These are phyloP conservation scores for Coccomyxa sp. DNA, from an alignment of 139 green algal species.

Conservation along the genomic window DNA sequence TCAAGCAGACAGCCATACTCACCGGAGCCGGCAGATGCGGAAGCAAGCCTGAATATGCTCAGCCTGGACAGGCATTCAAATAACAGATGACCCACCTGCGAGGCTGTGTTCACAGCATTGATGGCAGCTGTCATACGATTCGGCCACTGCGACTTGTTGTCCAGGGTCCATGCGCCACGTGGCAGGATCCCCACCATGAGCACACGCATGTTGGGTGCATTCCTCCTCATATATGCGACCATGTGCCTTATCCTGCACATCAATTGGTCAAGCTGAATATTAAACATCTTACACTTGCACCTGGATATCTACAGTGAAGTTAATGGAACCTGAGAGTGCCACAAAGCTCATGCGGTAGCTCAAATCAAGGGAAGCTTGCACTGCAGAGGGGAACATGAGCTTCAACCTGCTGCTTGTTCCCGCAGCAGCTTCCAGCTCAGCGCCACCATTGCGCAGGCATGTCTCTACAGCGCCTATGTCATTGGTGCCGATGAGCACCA, in stretches of 20 bases:
- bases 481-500: slow-evolving; percentile 2
- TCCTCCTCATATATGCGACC: not conserved
- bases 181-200: not conserved
- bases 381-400: not conserved
- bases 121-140: not conserved
- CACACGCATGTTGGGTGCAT: not conserved
- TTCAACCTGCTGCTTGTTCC: not conserved
- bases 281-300: not conserved
- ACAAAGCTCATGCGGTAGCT: not conserved
- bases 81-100: not conserved
- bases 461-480: not conserved
- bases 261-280: not conserved
- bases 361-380: not conserved
- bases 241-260: not conserved
- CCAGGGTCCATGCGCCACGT: not conserved
- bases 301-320: not conserved
- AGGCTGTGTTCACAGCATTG: not conserved
- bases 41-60: not conserved
- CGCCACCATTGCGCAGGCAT: not conserved
- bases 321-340: not conserved
- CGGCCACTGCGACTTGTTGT: not conserved
- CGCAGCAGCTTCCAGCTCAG: not conserved
- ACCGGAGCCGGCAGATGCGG: not conserved
- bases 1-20: not conserved
- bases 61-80: not conserved